Base-by-base conservation (phyloP, 2,329 filamentous ascomycete species). In the Colletotrichum nymphaeae region DNA sequence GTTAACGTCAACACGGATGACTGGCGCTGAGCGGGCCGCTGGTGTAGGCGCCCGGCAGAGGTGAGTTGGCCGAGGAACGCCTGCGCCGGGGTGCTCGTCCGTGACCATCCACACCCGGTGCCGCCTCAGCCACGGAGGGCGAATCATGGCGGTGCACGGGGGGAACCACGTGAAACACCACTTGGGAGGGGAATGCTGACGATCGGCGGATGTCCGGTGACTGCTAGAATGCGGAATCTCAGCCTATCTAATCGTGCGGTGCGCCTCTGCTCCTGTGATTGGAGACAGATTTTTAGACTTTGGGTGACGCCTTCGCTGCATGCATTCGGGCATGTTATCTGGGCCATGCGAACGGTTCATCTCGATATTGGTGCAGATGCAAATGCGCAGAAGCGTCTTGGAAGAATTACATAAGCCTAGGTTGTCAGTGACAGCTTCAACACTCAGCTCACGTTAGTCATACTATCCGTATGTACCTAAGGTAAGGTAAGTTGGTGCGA, bases 31-130 rank as follows among this genome's bases (percentile, higher is more conserved):
- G 37, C 24, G 68, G 67, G 67, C 55, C 56, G 67, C 30, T 52
- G 26, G 71, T 56, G 30, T 35, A 58, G 28, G 49, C 14, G 59
- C 55, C 26, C 26, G 64, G 64, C 64, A 24, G 8, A 16, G 52
- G 30, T n/a, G 42, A 53, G 71, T 74, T 74, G 71, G 68, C 71
- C 56, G 71, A 72, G 71, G 57, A 74, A 74, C 71, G 71, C 30
- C 30, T 19, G 16, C 42, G 60, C 37, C 32, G 5, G 24, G 53
- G 37, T 11, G 52, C 60, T 55, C 53, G n/a, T n/a, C 67, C 26
- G 19, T 49, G 19, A 49, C 42, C 24, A 28, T 56, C 5, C 53
- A 56, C 11, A 72, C 30, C 57, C 46, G 52, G 53, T 42, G 37
- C 37, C 42, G 42, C 19, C 59, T n/a, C 70, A 73, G 70, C 70